Evolutionary conservation across 2,329 filamentous ascomycete species (phyloP), one percentile per base, ranked within the genome.

Genomic region (Trichophyton simii): DNA sequence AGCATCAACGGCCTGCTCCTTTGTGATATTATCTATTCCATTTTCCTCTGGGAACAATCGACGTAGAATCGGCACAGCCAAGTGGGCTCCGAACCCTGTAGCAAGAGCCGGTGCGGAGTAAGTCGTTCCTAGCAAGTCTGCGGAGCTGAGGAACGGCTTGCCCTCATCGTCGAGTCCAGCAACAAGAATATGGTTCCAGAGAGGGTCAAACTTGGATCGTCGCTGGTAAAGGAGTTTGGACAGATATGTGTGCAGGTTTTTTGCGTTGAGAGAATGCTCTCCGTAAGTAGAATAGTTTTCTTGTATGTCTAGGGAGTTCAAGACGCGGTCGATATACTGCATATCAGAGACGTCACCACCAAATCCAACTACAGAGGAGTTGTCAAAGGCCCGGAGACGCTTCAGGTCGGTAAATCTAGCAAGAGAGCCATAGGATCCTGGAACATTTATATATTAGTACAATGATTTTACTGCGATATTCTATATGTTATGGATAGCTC

Each of bases 271-370:
- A 67, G 73, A 72, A 68, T 80, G 70, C 18, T 60, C 70, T 63
- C 75, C 75, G 62, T 78, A 72, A 60, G 75, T 71, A 57, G 82
- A 82, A 80, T 99, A 97, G 44, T 62, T 64, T 80, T 97, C 91
- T 74, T 87, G 83, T 75, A 95, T 90, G 73, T 88, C 85, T 69
- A 97, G 87, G 65, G 89, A 87, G 71, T 83, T 87, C 68, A 99
- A 87, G 71, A 96, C 85, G 68, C 94, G 81, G 83, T 96, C 88
- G 68, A 99, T 85, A 80, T 95, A 95, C 80, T 99, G 94, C 94
- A 99, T 97, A 80, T 99, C 94, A 66, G 89, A 95, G 69, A 99
- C 87, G 79, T 99, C 94, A 75, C 94, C 94, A 74, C 91, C 90
- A 78, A 97, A 95, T 70, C 94, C 94, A 71, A 99, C 82, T 63